phyloP scores from a whole-genome alignment of 1,284 basidiomycete genomes.

The Inonotus hispidus region DNA sequence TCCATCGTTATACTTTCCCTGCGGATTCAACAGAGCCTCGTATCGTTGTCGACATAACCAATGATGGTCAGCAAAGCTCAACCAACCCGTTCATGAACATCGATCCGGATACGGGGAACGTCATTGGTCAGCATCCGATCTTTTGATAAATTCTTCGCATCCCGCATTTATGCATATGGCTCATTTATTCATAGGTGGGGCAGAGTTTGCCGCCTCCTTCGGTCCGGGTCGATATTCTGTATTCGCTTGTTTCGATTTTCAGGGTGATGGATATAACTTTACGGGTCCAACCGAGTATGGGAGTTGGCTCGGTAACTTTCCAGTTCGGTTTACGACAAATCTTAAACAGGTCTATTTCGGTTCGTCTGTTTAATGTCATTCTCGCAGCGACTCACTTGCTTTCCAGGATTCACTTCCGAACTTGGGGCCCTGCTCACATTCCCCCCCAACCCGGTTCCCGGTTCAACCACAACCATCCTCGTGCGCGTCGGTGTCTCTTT shows the following conservation, averaged over 20 bases:
- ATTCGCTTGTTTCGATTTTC: slow-evolving; percentile 57
- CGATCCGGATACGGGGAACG: slow-evolving; percentile 15
- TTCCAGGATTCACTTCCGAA: slow-evolving; percentile 32
- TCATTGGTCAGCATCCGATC: slow-evolving; percentile 3
- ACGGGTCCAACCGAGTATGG: slow-evolving; percentile 44
- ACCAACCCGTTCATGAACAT: slow-evolving; percentile 19
- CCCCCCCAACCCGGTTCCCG: slow-evolving; percentile 29
- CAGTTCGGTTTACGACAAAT: slow-evolving; percentile 41
- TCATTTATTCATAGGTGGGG: slow-evolving; percentile 26
- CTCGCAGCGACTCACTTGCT: not conserved
- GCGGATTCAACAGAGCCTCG: slow-evolving; percentile 18
- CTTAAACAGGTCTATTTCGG: slow-evolving; percentile 25
- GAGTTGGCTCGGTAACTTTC: slow-evolving; percentile 47
- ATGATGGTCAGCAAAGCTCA: slow-evolving; percentile 19
- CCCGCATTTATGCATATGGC: no score
- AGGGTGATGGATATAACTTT: slow-evolving; percentile 46
- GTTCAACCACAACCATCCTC: slow-evolving; percentile 37
- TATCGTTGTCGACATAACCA: slow-evolving; percentile 22
- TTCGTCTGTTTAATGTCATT: not conserved
- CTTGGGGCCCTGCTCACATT: slow-evolving; percentile 52
- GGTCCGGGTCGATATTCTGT: slow-evolving; percentile 52
- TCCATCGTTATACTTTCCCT: slow-evolving; percentile 24
- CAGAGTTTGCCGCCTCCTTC: slow-evolving; percentile 44
- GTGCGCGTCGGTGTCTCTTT: slow-evolving; percentile 56
- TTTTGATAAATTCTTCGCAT: not conserved